Evolutionary conservation across 768 basidiomycete species (phyloP), one percentile per base, ranked within the genome.

Genomic region (Boletus barrowsii): DNA sequence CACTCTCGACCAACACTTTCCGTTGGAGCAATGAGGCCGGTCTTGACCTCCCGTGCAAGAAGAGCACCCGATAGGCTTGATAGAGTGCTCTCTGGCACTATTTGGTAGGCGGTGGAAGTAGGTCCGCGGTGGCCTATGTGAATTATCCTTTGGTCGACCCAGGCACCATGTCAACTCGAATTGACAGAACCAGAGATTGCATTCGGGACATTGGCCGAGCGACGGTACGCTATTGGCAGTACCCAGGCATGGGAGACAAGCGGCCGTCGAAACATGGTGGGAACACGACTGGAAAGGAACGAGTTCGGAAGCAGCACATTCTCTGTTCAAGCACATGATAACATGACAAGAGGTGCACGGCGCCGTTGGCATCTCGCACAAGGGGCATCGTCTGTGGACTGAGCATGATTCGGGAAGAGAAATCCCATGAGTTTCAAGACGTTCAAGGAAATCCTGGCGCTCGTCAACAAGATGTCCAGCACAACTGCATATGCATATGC

Each of bases 121-220:
- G 15, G n/a, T 9, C 13, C 48, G 42, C 13, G 51, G 46, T 18
- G 50, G 39, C 47, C 53, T 36, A 22, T 47, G 39, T 5, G 29
- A 13, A 3, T 30, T 30, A 0, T 55, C 47, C 32, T 35, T 61
- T 2, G 65, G 64, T 50, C 64, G 59, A 42, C 66, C 65, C 1
- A 44, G 47, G 43, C 65, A 68, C 65, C 65, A 67, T 3, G 42
- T 55, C 49, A 66, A 20, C 5, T 67, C 66, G 18, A 35, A 51
- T 14, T 39, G 50, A 42, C 62, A 65, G 44, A 56, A 62, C 66
- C 65, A 68, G 45, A 56, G 52, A 32, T 55, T 7, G 43, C 62
- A 68, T 8, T 43, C 10, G 13, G 66, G 65, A 35, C 63, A 68
- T 53, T 65, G 36, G 24, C 56, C 60, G 0, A 66, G 56, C 22